Evolutionary conservation across 768 basidiomycete species (phyloP).

Genomic region (Kwoniella bestiolae): DNA sequence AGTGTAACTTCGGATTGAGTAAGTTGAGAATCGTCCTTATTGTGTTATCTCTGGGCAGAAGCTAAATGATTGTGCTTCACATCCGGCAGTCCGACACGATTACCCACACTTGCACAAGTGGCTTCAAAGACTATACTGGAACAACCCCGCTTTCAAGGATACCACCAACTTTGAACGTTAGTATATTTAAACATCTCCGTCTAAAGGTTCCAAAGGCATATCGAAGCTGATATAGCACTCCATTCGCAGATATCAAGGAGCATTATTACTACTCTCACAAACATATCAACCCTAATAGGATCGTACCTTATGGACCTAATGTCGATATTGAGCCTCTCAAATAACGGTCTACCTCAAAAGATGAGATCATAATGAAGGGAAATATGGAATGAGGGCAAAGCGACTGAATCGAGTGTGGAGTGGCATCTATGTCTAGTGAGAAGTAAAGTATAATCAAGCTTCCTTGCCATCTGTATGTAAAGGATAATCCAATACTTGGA

Average conservation of each 20-base stretch:
- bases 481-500: background rate
- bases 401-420: background rate
- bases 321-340: slow-evolving; percentile 67
- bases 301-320: slow-evolving; percentile 76
- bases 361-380: background rate
- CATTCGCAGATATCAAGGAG: slow-evolving; percentile 53
- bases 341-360: background rate
- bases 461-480: background rate
- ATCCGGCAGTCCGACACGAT: slow-evolving; percentile 68
- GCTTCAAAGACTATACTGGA: slow-evolving; percentile 90
- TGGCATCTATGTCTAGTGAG: background rate
- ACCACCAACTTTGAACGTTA: slow-evolving; percentile 86
- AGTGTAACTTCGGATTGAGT: slow-evolving; percentile 77
- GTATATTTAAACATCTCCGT: too few species aligned
- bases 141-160: slow-evolving; percentile 79
- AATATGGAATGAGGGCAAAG: background rate
- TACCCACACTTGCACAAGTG: slow-evolving; percentile 83
- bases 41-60: too few species aligned
- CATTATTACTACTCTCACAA: slow-evolving; percentile 57
- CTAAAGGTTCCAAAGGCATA: too few species aligned
- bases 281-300: slow-evolving; percentile 76
- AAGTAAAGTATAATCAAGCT: background rate
- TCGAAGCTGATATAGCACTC: background rate
- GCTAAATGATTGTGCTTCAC: too few species aligned
- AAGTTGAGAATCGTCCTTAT: slow-evolving; percentile 25